Evolutionary conservation across 805 yeast species (phyloP).

Genomic region (Komagataella ulmi): DNA sequence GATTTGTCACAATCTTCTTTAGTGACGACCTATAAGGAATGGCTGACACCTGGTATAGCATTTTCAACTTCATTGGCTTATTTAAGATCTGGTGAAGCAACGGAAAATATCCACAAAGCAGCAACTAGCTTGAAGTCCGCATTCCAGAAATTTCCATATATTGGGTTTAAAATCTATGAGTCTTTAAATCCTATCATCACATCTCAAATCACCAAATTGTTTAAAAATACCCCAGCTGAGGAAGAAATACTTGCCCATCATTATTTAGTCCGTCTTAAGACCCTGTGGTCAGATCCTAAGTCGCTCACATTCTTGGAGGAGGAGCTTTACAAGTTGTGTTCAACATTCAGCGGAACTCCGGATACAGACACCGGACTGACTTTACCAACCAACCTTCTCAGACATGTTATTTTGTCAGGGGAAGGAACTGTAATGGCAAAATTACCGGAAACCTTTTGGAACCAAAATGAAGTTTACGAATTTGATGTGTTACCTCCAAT

Average conservation of each 20-base stretch:
- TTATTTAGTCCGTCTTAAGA: conserved; percentile 41
- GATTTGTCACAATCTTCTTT: conserved; percentile 45
- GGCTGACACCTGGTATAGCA: conserved; percentile 65
- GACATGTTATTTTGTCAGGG: conserved; percentile 60
- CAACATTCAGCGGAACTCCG: neutral
- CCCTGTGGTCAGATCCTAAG: conserved; percentile 36
- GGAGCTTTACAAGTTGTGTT: conserved; percentile 13
- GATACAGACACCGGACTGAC: neutral
- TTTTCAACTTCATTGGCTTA: conserved; percentile 57
- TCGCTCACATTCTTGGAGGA: conserved; percentile 26
- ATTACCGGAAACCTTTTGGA: conserved; percentile 51
- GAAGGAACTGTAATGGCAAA: conserved; percentile 62
- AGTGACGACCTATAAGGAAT: conserved; percentile 39
- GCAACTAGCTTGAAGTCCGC: conserved; percentile 32
- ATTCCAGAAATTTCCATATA: conserved; percentile 40
- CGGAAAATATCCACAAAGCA: conserved; percentile 27
- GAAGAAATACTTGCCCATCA: conserved; percentile 13
- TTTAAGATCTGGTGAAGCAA: conserved; percentile 20
- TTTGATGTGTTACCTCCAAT: conserved; percentile 64
- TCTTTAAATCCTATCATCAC: conserved; percentile 27
- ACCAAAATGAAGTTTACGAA: conserved; percentile 46
- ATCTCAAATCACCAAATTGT: conserved; percentile 18
- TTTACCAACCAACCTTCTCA: conserved; percentile 41
- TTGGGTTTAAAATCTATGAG: conserved; percentile 37
- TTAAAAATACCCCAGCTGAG: neutral